Evolutionary conservation across 208 protist genomes (phyloP), one percentile per base, ranked within the genome.

Genomic region (Trypanosoma vivax): DNA sequence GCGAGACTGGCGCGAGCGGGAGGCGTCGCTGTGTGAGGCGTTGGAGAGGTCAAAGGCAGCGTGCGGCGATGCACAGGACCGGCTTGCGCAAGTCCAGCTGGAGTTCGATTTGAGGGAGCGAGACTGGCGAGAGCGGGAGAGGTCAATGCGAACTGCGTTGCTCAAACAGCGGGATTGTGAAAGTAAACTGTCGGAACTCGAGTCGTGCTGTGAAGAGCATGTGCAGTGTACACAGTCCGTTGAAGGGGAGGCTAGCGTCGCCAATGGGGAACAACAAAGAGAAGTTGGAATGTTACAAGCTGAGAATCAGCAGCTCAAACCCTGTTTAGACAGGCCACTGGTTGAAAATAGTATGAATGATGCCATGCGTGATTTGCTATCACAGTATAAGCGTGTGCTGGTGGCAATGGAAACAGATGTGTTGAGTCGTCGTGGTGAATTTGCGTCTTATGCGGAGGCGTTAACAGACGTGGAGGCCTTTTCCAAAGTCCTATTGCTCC

Each of bases 381-480:
- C 10, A n/a, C 65, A 69, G 30, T 79, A 79, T 49, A 23, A 68
- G 14, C 59, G 40, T 9, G 59, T 73, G 30, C 50, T 83, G 1
- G 47, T 56, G 1, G 42, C 64, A 14, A 67, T 79, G 47, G 42
- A 60, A 43, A 21, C 49, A 37, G 60, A 62, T 37, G 60, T 72
- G 16, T 41, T 47, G 11, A 45, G 40, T 9, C 71, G 52, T n/a
- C 43, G 60, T 14, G 60, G 60, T 5, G 66, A 56, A 16, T 76
- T 74, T 45, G 60, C 50, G 50, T 60, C 41, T 19, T 64, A 68
- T 19, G 61, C 57, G 14, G 52, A 53, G 18, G 72, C 70, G 53
- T 46, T 83, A 18, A 38, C 45, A 1, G 71, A 73, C 25, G 54
- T 73, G 34, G 66, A 79, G 13, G 37, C 11, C 31, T 73, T 83